Evolutionary conservation across 352 stramenopile genomes (phyloP).

Genomic region (Phytophthora capsici): DNA sequence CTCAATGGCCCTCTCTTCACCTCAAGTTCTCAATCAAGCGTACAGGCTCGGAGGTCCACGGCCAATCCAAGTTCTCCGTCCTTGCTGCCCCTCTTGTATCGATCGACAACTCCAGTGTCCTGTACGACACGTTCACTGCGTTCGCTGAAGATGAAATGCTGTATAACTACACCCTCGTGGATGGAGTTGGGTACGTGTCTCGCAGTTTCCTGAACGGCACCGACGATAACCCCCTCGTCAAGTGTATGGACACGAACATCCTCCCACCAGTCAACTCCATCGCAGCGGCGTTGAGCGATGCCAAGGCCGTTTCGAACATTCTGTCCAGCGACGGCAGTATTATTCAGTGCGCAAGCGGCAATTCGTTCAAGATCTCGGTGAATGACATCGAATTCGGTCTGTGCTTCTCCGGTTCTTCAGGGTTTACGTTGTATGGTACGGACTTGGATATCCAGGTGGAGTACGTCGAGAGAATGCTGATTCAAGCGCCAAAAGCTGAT

Average conservation of each 20-base stretch:
- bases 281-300: slow-evolving; percentile 22
- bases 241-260: slow-evolving; percentile 21
- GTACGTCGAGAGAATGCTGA: slow-evolving; percentile 21
- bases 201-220: slow-evolving; percentile 6
- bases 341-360: slow-evolving; percentile 30
- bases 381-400: slow-evolving; percentile 45
- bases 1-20: slow-evolving; percentile 28
- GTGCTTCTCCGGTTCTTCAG: slow-evolving; percentile 31
- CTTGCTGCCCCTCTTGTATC: slow-evolving; percentile 36
- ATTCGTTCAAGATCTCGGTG: slow-evolving; percentile 38
- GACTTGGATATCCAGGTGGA: slow-evolving; percentile 43
- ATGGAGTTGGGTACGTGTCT: slow-evolving; percentile 31
- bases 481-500: slow-evolving; percentile 17
- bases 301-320: slow-evolving; percentile 16
- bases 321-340: slow-evolving; percentile 11
- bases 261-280: slow-evolving; percentile 39
- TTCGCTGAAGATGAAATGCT: slow-evolving; percentile 27
- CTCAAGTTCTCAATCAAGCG: slow-evolving; percentile 46
- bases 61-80: slow-evolving; percentile 36
- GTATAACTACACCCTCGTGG: slow-evolving; percentile 38
- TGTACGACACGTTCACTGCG: slow-evolving; percentile 39
- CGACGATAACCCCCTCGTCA: background rate
- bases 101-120: slow-evolving; percentile 19
- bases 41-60: slow-evolving; percentile 34
- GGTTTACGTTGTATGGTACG: slow-evolving; percentile 34